Base-by-base conservation (phyloP, 1,139 yeast species). In the Suhomyces bokatorum region DNA sequence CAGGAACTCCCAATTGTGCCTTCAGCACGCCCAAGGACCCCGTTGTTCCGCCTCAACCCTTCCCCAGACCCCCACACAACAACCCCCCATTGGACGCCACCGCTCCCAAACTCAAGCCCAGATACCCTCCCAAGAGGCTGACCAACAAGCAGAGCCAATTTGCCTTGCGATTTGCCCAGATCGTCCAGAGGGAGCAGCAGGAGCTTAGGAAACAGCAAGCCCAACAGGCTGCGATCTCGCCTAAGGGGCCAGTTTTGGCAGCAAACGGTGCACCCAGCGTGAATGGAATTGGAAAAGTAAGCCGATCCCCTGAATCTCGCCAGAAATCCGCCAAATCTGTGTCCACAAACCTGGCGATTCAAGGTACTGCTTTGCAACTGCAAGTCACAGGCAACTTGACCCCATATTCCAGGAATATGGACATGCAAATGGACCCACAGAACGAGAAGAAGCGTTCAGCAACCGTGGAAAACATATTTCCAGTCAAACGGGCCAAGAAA, bases 141-240 rank as follows among this genome's bases (percentile, higher is more conserved):
- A 10, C 35, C 24, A 5, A 24, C 6, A 20, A n/a, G 4, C 20
- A 29, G 24, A 41, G 38, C 28, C n/a, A 22, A 2, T 42, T 42
- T 24, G 38, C 41, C 5, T 22, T 28, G n/a, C 29, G 30, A n/a
- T 27, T 42, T 24, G 44, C 36, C 6, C 37, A 37, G 15, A 42
- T 42, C 6, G 22, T 42, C 32, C 32, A 32, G 17, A 32, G 40
- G 30, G 41, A 37, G 29, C 38, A 41, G 22, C 17, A 13, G 12
- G 44, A 32, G 14, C 33, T 28, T 1, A 9, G 11, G 13, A 28
- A 12, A 32, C 13, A 17, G 11, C 24, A 16, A 6, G n/a, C 6
- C 5, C 24, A 28, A 13, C 12, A 26, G 8, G 9, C 11, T 31
- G 12, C 20, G 14, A 12, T 28, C 13, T 20, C 24, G 9, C 24